Evolutionary conservation across 148 eudicot species (phyloP).

Genomic region (Tetragonia tetragonoides): DNA sequence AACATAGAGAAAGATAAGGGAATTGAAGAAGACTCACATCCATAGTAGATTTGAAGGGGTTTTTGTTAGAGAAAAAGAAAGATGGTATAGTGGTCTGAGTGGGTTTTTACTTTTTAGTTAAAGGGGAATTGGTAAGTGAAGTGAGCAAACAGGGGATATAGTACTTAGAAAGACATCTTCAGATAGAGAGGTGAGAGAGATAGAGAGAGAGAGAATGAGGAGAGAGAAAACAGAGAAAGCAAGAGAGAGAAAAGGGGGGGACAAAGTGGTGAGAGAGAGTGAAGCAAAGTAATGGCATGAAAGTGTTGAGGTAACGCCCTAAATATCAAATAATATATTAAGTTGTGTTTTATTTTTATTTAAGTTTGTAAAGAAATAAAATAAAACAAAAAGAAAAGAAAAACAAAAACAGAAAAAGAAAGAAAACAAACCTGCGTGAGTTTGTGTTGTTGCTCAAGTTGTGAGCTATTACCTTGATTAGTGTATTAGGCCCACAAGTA

Average conservation of each 20-base stretch:
- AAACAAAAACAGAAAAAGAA: too few species aligned
- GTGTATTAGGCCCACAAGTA: too few species aligned
- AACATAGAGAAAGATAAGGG: neutral
- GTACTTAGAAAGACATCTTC: neutral
- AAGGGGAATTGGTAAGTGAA: neutral
- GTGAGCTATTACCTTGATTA: too few species aligned
- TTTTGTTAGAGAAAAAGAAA: neutral
- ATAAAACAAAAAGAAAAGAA: too few species aligned
- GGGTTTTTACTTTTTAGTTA: neutral
- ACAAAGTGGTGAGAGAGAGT: slow-evolving; percentile 25
- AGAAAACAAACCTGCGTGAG: too few species aligned
- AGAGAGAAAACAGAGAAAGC: neutral
- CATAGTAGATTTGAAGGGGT: slow-evolving; percentile 10
- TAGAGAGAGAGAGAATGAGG: neutral
- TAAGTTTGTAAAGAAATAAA: too few species aligned
- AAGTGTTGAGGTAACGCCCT: too few species aligned
- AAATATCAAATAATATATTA: too few species aligned
- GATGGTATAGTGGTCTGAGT: neutral
- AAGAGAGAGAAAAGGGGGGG: slow-evolving; percentile 8
- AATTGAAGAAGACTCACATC: slow-evolving; percentile 28
- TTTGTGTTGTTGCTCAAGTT: too few species aligned
- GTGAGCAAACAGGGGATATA: neutral
- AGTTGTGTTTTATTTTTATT: too few species aligned
- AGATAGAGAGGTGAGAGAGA: neutral
- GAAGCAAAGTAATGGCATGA: slow-evolving; percentile 27